phyloP scores from a whole-genome alignment of 441 rosid genomes.

The Pelargonium fulgidum region DNA sequence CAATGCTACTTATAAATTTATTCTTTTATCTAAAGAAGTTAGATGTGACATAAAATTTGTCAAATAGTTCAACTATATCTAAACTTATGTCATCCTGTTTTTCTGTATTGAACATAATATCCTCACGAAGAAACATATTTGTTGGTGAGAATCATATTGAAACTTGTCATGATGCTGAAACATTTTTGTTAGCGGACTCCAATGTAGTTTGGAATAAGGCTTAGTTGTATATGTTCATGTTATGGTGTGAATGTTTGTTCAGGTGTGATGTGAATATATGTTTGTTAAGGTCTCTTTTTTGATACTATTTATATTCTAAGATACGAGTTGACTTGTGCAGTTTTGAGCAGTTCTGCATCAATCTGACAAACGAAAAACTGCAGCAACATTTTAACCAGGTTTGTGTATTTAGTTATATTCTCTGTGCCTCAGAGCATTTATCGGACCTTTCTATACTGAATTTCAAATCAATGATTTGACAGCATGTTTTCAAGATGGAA shows the following conservation, averaged over 20 bases:
- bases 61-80: not conserved
- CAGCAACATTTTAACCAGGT: conserved; percentile 89
- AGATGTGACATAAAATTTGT: too few species aligned
- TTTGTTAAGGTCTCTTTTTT: conserved; percentile 6
- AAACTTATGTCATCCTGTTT: not conserved
- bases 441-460: conserved; percentile 16
- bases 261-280: conserved; percentile 5
- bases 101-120: not conserved
- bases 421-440: conserved; percentile 13
- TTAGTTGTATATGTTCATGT: not conserved
- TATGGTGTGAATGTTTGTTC: not conserved
- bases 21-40: too few species aligned
- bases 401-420: conserved; percentile 20
- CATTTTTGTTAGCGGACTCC: not conserved
- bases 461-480: conserved; percentile 16
- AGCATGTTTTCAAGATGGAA: conserved; percentile 88
- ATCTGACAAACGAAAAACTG: conserved; percentile 76
- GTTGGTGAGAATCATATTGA: not conserved
- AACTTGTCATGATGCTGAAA: not conserved
- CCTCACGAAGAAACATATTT: not conserved
- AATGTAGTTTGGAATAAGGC: conserved; percentile 5
- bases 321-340: conserved; percentile 33
- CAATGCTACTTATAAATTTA: too few species aligned
- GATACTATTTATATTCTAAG: conserved; percentile 10
- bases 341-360: conserved; percentile 80